Evolutionary conservation across 768 basidiomycete genomes (phyloP), one percentile per base, ranked within the genome.

Genomic region (Suillus subaureus): DNA sequence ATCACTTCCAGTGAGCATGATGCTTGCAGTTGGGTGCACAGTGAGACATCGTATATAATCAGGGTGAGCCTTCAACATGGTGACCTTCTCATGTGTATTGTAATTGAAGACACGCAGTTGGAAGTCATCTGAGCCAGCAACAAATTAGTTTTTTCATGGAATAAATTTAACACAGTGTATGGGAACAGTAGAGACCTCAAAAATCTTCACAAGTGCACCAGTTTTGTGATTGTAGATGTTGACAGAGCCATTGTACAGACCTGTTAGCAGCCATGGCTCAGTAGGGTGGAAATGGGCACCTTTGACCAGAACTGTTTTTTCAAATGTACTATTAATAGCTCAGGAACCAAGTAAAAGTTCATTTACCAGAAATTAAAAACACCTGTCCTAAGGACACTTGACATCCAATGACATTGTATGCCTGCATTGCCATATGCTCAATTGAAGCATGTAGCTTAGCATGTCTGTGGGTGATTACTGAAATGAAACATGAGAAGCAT

Each of bases 201-300:
- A 99, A 0, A 96, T 93, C 81, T 97, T 97, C 72, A 99, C 85
- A 64, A 98, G 79, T 1, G 91, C 93, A 56, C 93, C 93, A 0
- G 97, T 97, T 68, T 96, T 94, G 76, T 93, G 89, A 79, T 98
- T 95, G 83, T 97, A 97, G 74, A 99, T 97, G 84, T 96, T 93
- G 69, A 97, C 97, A n/a, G 94, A 87, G 71, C 97, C 97, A 68
- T 98, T 98, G 84, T 97, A 97, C 33, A 97, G 88, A 63, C 94
- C 95, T 2, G 93, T 84, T 66, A 96, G 83, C n/a, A n/a, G 81
- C 94, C 95, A 96, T 39, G 97, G n/a, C n/a, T n/a, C n/a, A n/a
- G n/a, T n/a, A 12, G 96, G 94, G 76, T 98, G 97, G 75, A 97
- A 98, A 77, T 96, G 94, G 72, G 96, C 92, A 64, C 92, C 91